Evolutionary conservation across 2,329 filamentous ascomycete species (phyloP).

Genomic region (Erysiphe pulchra): DNA sequence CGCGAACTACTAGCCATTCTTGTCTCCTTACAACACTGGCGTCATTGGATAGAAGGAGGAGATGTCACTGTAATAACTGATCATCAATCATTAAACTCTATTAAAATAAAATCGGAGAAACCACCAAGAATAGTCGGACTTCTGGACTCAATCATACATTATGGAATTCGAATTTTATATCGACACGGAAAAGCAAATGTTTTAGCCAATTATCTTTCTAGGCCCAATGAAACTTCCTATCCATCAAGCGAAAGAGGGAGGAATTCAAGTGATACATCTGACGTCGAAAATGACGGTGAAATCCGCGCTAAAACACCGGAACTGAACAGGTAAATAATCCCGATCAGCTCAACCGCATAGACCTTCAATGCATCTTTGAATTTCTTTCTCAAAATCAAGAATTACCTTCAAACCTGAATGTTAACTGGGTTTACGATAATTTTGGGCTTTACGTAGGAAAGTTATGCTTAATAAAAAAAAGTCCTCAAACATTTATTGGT

Average conservation of each 20-base stretch:
- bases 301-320: not conserved
- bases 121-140: not conserved
- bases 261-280: not conserved
- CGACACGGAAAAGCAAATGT: not conserved
- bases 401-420: not conserved
- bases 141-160: not conserved
- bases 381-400: not conserved
- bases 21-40: no score
- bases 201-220: not conserved
- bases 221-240: not conserved
- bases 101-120: not conserved
- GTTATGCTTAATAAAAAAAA: not conserved
- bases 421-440: not conserved
- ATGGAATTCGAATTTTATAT: not conserved
- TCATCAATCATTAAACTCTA: no score
- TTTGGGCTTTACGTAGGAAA: not conserved
- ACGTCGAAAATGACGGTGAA: not conserved
- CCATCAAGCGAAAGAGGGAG: not conserved
- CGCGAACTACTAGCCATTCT: no score
- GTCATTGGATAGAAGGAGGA: no score
- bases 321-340: not conserved
- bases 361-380: constrained; percentile 1
- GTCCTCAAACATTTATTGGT: not conserved
- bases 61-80: no score
- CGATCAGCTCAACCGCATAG: not conserved